phyloP scores from a whole-genome alignment of 1,284 basidiomycete species.

The Earliella scabrosa region DNA sequence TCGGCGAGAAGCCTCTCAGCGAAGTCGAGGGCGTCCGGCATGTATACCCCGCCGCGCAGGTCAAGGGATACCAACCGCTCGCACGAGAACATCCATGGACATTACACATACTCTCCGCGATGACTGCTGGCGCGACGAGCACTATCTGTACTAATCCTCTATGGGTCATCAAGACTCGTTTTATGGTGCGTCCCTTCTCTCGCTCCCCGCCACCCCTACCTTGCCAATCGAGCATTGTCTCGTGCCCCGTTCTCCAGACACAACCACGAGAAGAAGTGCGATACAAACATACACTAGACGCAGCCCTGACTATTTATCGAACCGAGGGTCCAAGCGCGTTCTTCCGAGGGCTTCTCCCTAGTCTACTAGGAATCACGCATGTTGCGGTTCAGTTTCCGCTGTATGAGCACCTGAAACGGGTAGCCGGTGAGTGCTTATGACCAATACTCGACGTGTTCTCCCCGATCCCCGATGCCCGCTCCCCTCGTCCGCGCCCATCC shows the following conservation, averaged over 20 bases:
- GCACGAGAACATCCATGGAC: constrained; percentile 81
- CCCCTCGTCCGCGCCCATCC: too few relatives aligned
- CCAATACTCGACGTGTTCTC: neutral
- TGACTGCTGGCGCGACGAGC: constrained; percentile 90
- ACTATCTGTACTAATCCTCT: constrained; percentile 92
- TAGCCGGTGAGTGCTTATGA: constrained; percentile 66
- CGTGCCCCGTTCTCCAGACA: constrained; percentile 51
- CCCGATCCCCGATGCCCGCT: too few relatives aligned
- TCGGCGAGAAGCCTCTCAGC: constrained; percentile 69
- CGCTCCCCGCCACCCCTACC: neutral
- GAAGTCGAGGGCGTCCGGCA: constrained; percentile 35
- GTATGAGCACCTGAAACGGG: constrained; percentile 89
- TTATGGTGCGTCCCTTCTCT: constrained; percentile 76
- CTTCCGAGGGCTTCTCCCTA: constrained; percentile 90
- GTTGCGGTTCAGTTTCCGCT: constrained; percentile 96
- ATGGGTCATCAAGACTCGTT: constrained; percentile 97
- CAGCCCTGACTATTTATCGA: constrained; percentile 84
- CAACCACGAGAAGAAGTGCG: constrained; percentile 74
- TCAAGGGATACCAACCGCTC: constrained; percentile 79
- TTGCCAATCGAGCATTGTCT: neutral
- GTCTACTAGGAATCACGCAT: constrained; percentile 87
- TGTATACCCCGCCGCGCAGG: constrained; percentile 80
- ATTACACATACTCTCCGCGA: constrained; percentile 89
- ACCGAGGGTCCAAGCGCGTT: constrained; percentile 86
- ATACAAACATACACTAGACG: constrained; percentile 89